Evolutionary conservation across 202 grass and related monocot species (phyloP).

Genomic region (Saccharum hybrid): DNA sequence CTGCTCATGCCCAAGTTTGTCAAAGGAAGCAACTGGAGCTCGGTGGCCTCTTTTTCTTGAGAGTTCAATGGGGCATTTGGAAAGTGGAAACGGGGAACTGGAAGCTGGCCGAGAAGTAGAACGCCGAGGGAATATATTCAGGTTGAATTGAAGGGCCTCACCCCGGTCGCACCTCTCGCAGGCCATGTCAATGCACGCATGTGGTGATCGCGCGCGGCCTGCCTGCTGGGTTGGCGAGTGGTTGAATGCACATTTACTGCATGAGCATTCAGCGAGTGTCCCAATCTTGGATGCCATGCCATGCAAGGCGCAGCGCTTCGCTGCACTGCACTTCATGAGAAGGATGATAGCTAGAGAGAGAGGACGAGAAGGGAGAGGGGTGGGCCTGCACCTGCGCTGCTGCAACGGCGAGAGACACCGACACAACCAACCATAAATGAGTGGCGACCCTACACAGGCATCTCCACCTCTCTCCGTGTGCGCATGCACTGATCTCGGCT

Average conservation of each 20-base stretch:
- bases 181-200: neutral
- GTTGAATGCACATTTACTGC: too few species aligned
- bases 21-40: conserved; percentile 6
- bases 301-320: too few species aligned
- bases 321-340: too few species aligned
- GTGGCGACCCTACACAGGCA: neutral
- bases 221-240: conserved; percentile 44
- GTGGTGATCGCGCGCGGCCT: conserved; percentile 19
- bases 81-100: neutral
- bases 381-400: neutral
- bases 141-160: neutral
- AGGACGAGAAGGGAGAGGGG: neutral
- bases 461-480: conserved; percentile 1
- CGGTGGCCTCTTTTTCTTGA: neutral
- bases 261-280: too few species aligned
- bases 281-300: too few species aligned
- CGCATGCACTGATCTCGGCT: conserved; percentile 20
- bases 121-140: neutral
- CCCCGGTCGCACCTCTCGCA: neutral
- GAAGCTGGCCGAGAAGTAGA: neutral
- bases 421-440: conserved; percentile 40
- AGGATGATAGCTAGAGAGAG: neutral
- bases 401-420: conserved; percentile 12
- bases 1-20: neutral
- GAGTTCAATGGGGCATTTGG: neutral